phyloP scores from a whole-genome alignment of 1,139 yeast species.

The Pichia sp. region DNA sequence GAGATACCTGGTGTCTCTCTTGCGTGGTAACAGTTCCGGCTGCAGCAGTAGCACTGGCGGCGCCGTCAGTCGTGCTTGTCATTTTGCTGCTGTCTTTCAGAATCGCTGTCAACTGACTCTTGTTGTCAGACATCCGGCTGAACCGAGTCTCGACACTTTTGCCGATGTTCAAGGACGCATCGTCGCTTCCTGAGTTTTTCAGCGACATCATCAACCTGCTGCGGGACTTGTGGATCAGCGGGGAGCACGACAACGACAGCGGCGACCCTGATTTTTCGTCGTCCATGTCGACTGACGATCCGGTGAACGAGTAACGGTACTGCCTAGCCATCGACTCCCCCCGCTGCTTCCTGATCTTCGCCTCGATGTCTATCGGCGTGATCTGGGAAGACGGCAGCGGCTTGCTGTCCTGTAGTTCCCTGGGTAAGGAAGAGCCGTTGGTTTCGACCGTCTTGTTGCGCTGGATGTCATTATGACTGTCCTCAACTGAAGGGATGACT shows the following conservation, averaged over 20 bases:
- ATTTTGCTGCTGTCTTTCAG: conserved; percentile 14
- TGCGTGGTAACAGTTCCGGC: too few species aligned
- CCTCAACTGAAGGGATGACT: not conserved
- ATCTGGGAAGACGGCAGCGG: not conserved
- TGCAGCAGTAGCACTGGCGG: not conserved
- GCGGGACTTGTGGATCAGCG: conserved; percentile 16
- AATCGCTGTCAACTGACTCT: conserved; percentile 29
- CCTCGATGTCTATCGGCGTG: conserved; percentile 10
- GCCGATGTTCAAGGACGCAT: conserved; percentile 3
- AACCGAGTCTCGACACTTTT: conserved; percentile 30
- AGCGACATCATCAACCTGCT: conserved; percentile 18
- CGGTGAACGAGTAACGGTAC: conserved; percentile 30
- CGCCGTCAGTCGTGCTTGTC: not conserved
- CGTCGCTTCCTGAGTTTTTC: conserved; percentile 12
- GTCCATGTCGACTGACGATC: conserved; percentile 32
- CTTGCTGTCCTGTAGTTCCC: not conserved
- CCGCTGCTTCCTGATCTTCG: not conserved
- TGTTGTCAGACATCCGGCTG: conserved; percentile 20
- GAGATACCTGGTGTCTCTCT: not conserved
- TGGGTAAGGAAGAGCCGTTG: not conserved
- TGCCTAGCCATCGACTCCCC: conserved; percentile 17
- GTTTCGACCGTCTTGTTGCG: not conserved
- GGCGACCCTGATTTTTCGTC: conserved; percentile 28
- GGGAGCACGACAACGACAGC: conserved; percentile 24
- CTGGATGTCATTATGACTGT: not conserved